phyloP scores from a whole-genome alignment of 257 asterid genomes.

The Haberlea rhodopensis region DNA sequence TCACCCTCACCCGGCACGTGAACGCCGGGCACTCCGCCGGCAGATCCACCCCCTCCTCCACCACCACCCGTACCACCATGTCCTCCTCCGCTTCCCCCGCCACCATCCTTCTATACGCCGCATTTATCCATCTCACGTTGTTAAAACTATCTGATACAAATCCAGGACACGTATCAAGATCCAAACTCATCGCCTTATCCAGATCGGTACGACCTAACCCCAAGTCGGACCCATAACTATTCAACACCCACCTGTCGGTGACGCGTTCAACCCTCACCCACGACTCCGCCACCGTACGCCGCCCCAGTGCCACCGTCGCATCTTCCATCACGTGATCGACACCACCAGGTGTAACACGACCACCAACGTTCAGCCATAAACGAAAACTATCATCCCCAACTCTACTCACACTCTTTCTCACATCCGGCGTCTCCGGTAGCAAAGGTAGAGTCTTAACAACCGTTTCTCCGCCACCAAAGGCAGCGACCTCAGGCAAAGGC shows the following conservation, averaged over 20 bases:
- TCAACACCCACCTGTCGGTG: conserved; percentile 46
- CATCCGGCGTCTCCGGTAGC: conserved; percentile 42
- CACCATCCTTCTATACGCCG: conserved; percentile 47
- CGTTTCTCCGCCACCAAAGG: conserved; percentile 32
- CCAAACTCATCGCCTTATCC: conserved; percentile 45
- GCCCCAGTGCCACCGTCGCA: conserved; percentile 20
- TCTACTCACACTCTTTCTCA: background rate
- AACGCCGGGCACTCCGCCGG: conserved; percentile 42
- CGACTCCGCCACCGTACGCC: conserved; percentile 32
- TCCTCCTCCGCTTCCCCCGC: conserved; percentile 38
- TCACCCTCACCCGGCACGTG: conserved; percentile 71
- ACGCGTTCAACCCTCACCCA: conserved; percentile 54
- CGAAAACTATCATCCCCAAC: conserved; percentile 34
- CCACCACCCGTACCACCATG: conserved; percentile 43
- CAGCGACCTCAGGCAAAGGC: conserved; percentile 34
- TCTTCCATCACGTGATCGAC: conserved; percentile 5
- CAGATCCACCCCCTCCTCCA: conserved; percentile 41
- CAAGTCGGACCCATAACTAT: conserved; percentile 13
- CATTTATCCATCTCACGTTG: conserved; percentile 61
- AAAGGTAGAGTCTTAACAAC: conserved; percentile 45
- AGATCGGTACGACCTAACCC: conserved; percentile 45
- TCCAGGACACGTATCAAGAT: conserved; percentile 73
- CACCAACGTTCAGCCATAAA: conserved; percentile 49
- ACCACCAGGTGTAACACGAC: conserved; percentile 5
- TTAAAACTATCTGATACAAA: conserved; percentile 54